These are phyloP conservation scores for Mangifera indica DNA, from an alignment of 345 rosid species.

Conservation along the genomic window DNA sequence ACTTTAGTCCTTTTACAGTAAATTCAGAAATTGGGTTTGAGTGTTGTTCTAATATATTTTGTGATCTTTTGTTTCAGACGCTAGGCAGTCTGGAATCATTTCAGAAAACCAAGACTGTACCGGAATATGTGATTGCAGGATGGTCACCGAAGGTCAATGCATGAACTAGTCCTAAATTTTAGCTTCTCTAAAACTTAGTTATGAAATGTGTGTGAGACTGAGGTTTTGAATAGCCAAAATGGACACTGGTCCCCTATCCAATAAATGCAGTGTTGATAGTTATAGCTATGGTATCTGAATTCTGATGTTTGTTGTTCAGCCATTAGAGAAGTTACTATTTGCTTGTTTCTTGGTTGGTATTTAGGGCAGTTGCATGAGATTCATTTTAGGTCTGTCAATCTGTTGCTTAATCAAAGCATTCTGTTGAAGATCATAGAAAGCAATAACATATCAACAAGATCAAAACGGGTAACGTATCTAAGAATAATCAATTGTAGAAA, in stretches of 20 bases:
- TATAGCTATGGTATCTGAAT: conserved; percentile 4
- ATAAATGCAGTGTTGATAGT: conserved; percentile 15
- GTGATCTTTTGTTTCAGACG: conserved; percentile 30
- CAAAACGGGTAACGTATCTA: too few relatives aligned
- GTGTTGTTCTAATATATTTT: too few relatives aligned
- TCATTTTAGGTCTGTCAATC: too few relatives aligned
- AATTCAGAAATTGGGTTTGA: too few relatives aligned
- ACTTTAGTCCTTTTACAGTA: background rate
- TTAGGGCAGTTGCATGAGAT: too few relatives aligned
- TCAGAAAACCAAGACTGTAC: conserved; percentile 58
- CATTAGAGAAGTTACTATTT: too few relatives aligned
- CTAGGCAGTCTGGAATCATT: conserved; percentile 63
- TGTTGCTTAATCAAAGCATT: too few relatives aligned
- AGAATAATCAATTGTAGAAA: too few relatives aligned
- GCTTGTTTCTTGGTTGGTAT: too few relatives aligned
- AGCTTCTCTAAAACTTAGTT: conserved; percentile 20
- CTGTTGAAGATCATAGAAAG: too few relatives aligned
- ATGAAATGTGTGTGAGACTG: conserved; percentile 12
- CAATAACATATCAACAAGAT: too few relatives aligned
- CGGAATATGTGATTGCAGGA: conserved; percentile 68
- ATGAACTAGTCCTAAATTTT: conserved; percentile 33
- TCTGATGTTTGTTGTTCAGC: too few relatives aligned
- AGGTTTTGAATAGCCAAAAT: conserved; percentile 5
- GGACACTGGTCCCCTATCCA: background rate
- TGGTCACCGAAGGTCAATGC: conserved; percentile 85